Conservation (phyloP, 495 filamentous ascomycete genomes). For the Aspergillus biplanus region DNA sequence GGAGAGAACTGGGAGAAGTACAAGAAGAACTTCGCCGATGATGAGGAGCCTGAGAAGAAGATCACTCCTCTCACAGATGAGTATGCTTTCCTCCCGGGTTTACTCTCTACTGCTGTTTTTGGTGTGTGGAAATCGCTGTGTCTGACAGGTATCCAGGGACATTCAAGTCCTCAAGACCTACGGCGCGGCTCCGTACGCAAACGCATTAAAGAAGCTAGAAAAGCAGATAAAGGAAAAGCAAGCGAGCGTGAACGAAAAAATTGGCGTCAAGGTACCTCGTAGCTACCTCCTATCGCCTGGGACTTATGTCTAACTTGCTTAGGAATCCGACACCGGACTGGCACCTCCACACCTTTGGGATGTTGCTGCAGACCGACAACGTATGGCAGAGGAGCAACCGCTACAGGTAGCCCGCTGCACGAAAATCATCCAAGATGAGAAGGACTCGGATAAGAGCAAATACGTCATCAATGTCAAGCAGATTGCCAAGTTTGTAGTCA, state of each 20-base stretch:
- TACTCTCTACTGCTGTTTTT: background rate
- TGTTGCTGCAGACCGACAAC: conserved; percentile 94
- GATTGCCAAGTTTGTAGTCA: conserved; percentile 99
- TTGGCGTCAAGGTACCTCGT: conserved; percentile 68
- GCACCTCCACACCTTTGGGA: conserved; percentile 99
- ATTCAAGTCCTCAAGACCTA: conserved; percentile 99
- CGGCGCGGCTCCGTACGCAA: conserved; percentile 93
- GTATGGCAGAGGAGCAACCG: conserved; percentile 97
- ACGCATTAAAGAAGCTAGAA: conserved; percentile 90
- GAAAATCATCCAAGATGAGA: conserved; percentile 97
- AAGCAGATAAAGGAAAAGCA: conserved; percentile 99
- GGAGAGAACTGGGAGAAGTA: conserved; percentile 98
- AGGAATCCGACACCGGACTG: conserved; percentile 98
- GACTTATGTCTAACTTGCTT: conserved; percentile 30
- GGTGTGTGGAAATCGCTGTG: background rate
- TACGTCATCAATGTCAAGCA: conserved; percentile 99
- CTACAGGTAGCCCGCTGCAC: conserved; percentile 97
- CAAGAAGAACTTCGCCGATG: conserved; percentile 92
- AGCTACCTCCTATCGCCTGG: conserved; percentile 9
- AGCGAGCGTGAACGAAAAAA: conserved; percentile 96
- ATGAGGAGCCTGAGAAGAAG: conserved; percentile 98
- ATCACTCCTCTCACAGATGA: conserved; percentile 95
- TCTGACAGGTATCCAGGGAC: conserved; percentile 61
- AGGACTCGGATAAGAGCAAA: conserved; percentile 97
- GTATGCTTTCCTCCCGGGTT: conserved; percentile 46